Base-by-base conservation (phyloP, 345 rosid genomes). In the Mangifera indica region DNA sequence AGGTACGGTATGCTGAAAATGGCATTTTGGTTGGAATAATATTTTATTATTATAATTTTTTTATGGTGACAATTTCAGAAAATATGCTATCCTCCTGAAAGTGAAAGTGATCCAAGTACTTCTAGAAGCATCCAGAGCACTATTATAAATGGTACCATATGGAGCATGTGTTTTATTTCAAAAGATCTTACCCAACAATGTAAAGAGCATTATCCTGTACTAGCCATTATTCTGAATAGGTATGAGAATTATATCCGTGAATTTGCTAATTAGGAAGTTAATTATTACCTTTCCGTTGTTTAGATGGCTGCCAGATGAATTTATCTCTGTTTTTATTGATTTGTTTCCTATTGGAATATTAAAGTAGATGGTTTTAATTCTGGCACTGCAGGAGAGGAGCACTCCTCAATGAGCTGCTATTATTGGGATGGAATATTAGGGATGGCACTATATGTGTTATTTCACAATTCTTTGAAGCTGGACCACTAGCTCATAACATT, bases 121-220 rank as follows among this genome's bases (percentile, higher is more conserved):
- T 70, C 83, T 54, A 81, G 81, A 84, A 82, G 75, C 78, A 40
- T 58, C 46, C 86, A 72, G 48, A 82, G 75, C 73, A 70, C 71
- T 34, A 72, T 51, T 71, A 77, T 87, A 76, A 74, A 82, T 78
- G 98, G 99, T 74, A 88, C 98, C 76, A 91, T 95, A 77, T 95
- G 99, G 99, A 89, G 98, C 89, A 89, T 95, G 92, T 91, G 98
- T 84, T 95, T 95, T 83, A 84, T 95, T 77, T 88, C 98, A 70
- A 81, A 74, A 63, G 76, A 77, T 74, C 69, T 77, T 72, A 67
- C 60, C 81, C 87, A 82, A 54, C 74, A 87, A 76, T 81, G 78
- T 81, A 83, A 85, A 84, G 91, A 84, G 77, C 86, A 84, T 62
- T 88, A 79, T 85, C 90, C 98, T 61, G 83, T 92, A 73, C 83